Base-by-base conservation (phyloP, 1,139 yeast genomes). In the Kodamaea sp. region DNA sequence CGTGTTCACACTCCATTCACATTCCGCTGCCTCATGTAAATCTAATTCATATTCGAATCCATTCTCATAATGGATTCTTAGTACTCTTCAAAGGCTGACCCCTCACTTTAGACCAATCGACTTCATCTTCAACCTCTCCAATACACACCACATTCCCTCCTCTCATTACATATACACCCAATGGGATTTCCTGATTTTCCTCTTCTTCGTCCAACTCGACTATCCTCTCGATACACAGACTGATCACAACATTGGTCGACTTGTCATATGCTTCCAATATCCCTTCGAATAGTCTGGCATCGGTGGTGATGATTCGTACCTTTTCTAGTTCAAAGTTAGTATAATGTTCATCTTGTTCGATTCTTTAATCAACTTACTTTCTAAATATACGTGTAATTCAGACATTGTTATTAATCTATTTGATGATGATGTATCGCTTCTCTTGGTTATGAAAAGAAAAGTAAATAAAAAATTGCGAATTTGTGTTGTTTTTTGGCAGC, bases 131-230 rank as follows among this genome's bases (percentile, higher is more conserved):
- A 1, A 86, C 68, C 41, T 79, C 72, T 6, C 96, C 96, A 39
- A 87, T 72, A 35, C 88, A 73, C 1, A 85, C 95, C 7, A 90
- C 84, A 43, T 77, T 79, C 40, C 87, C 95, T 0, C 97, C 97
- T 52, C 97, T 74, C 49, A 89, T 65, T 50, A 89, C 58, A 52
- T 81, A 78, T 6, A 80, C 62, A 0, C 95, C 95, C 41, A 84
- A 55, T 23, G 58, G 58, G 10, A 68, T 57, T 24, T 72, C 74
- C 32, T 79, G 73, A 35, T 74, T 74, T 39, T 73, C 76, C 0
- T 75, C 73, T 5, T 67, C 75, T 22, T 71, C 76, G 1, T 58
- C 58, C 9, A 35, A 41, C 31, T 64, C 64, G 28, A 77, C 61
- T 30, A 75, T 56, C 31, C 76, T 55, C 54, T 85, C 92, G 27